Evolutionary conservation across 2,329 filamentous ascomycete genomes (phyloP).

Genomic region (Colletotrichum limetticola): DNA sequence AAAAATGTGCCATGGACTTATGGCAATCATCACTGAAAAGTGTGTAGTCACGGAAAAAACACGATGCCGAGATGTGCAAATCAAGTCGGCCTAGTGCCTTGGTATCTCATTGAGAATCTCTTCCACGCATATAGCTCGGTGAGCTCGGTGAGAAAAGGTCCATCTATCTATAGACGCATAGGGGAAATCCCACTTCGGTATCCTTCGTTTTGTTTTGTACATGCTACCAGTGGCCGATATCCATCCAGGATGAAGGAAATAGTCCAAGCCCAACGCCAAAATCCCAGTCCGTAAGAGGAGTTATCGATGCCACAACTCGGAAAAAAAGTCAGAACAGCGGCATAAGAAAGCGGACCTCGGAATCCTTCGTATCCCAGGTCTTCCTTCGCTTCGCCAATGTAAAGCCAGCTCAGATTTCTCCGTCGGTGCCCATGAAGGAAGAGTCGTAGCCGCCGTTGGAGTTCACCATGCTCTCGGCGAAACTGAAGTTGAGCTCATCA

Average conservation of each 20-base stretch:
- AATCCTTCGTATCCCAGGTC: not conserved
- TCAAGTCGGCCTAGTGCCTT: conserved; percentile 20
- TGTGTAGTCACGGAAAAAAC: not conserved
- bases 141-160: conserved; percentile 1
- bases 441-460: conserved; percentile 11
- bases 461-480: conserved; percentile 12
- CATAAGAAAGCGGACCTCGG: not conserved
- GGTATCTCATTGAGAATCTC: conserved; percentile 17
- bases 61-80: not conserved
- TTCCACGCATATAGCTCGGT: conserved; percentile 9
- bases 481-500: conserved; percentile 13
- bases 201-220: conserved; percentile 19
- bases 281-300: not conserved
- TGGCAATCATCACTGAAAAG: not conserved
- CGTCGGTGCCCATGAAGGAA: conserved; percentile 45
- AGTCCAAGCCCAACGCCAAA: conserved; percentile 21
- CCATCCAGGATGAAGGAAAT: not conserved
- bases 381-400: not conserved
- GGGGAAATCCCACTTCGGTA: not conserved
- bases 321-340: not conserved
- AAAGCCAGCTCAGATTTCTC: conserved; percentile 46
- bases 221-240: conserved; percentile 4
- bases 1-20: not conserved
- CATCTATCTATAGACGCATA: conserved; percentile 17
- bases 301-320: not conserved